Base-by-base conservation (phyloP, 1,284 basidiomycete species). In the Fomitopsis betulina region DNA sequence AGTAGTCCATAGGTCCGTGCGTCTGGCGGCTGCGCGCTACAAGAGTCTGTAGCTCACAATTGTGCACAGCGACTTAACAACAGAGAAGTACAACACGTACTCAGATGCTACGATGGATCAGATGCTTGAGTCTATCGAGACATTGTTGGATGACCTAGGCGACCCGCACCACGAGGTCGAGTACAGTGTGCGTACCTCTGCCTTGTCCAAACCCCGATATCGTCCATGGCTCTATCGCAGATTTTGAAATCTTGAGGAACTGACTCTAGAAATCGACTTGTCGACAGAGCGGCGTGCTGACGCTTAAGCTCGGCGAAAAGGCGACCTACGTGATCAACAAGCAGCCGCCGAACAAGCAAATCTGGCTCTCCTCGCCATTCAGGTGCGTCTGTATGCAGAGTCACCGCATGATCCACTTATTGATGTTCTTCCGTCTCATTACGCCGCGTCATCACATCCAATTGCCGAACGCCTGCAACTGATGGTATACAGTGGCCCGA, bases 321-420 rank as follows among this genome's bases (percentile, higher is more conserved):
- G 96, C 96, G 19, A 98, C 93, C n/a, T 99, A 98, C 76, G 96
- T 98, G 42, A 92, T 99, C 77, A 99, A 99, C 78, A 99, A 99
- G 79, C 96, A 99, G 74, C 96, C 96, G 9, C 96, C 97, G 5
- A 98, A 98, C 72, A 94, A 95, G 74, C 97, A 99, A 73, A 98
- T 99, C 69, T 99, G 96, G 96, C 80, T 99, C 35, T 96, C 93
- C 12, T 96, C 94, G 37, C 96, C 96, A 0, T 70, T 87, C 49
- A 72, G 70, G 70, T 71, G 59, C 10, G 65, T 52, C 37, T 32
- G 3, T 15, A 35, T 15, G n/a, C 15, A 13, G 12, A 3, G 3
- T 19, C 8, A 30, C 45, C 3, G 8, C 15, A 47, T n/a, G 15
- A 42, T 15, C 15, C 21, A 19, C 39, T 42, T 21, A 19, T 19